Base-by-base conservation (phyloP, 257 asterid species). In the Cordia subcordata region DNA sequence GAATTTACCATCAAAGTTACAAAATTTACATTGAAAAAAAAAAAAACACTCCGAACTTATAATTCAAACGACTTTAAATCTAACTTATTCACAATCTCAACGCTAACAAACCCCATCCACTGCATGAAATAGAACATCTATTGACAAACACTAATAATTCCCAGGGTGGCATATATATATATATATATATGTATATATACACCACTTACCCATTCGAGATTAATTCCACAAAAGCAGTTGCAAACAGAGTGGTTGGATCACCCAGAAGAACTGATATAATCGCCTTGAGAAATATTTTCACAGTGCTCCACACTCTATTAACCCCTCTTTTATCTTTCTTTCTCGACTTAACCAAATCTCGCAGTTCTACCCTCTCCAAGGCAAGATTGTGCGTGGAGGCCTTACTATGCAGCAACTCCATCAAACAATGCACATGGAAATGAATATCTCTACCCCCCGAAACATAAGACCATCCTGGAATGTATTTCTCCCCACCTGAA, bases 371-470 rank as follows among this genome's bases (percentile, higher is more conserved):
- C 8, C 46, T 65, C 57, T 52, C 58, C 63, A 55, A 18, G 3
- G 55, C 65, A 46, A 39, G 9, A 27, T 27, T 27, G 19, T 61
- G 58, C 54, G 58, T 44, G 10, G 53, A 53, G 0, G 65, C 73
- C 20, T 16, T 51, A 49, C 64, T 69, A 15, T 68, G 78, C 42
- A 72, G 51, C 70, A 76, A 32, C 32, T 76, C 75, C 49, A 19
- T 32, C 68, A 76, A 52, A 65, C 81, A 76, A 22, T 4, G 54
- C 18, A 72, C 78, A 32, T 76, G 81, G 10, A 76, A 61, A 61
- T 65, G 62, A 58, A 72, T 64, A 39, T 54, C 69, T 0, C 22
- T 13, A 45, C 70, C 56, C 0, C 20, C 4, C 0, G 81, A 76
- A 5, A 49, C 44, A 11, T 76, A 68, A 1, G 73, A 60, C 75